A percentile compares a stretch with the other conserved stretches of the same genome.
These are phyloP conservation scores for Nicotiana sylvestris DNA, from an alignment of 257 asterid species.

Conservation along the genomic window DNA sequence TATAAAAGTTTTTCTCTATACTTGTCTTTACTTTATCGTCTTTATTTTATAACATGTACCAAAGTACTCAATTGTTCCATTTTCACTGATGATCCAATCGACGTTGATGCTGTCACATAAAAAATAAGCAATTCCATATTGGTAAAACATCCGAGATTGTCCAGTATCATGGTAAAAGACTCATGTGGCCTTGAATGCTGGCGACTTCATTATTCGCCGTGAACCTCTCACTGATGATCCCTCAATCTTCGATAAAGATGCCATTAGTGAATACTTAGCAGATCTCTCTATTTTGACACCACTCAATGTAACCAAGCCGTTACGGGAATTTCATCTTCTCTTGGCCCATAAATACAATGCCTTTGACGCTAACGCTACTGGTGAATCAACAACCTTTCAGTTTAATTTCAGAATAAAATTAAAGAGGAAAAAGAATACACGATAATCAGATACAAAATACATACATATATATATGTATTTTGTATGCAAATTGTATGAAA, in stretches of 20 bases:
- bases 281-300: slow-evolving; percentile 49
- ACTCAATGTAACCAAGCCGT: slow-evolving; percentile 49
- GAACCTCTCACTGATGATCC: slow-evolving; percentile 28
- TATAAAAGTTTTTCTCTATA: no score
- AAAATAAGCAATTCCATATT: slow-evolving; percentile 35
- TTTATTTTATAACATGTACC: no score
- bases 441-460: no score
- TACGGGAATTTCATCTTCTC: slow-evolving; percentile 66
- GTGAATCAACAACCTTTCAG: no score
- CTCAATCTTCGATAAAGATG: slow-evolving; percentile 40
- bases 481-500: no score
- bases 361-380: no score
- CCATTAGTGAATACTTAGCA: slow-evolving; percentile 51
- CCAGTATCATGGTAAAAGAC: slow-evolving; percentile 59
- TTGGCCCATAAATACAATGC: slow-evolving; percentile 36
- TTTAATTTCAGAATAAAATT: no score
- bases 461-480: no score
- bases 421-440: no score
- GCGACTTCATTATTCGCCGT: slow-evolving; percentile 47
- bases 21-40: no score
- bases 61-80: slow-evolving; percentile 42
- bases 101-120: slow-evolving; percentile 34
- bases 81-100: slow-evolving; percentile 30
- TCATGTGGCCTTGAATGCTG: slow-evolving; percentile 53
- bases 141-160: slow-evolving; percentile 59